A percentile compares a stretch with the other conserved stretches of the same genome.
Conservation (phyloP, 495 filamentous ascomycete species). For the Cercophora sp. region DNA sequence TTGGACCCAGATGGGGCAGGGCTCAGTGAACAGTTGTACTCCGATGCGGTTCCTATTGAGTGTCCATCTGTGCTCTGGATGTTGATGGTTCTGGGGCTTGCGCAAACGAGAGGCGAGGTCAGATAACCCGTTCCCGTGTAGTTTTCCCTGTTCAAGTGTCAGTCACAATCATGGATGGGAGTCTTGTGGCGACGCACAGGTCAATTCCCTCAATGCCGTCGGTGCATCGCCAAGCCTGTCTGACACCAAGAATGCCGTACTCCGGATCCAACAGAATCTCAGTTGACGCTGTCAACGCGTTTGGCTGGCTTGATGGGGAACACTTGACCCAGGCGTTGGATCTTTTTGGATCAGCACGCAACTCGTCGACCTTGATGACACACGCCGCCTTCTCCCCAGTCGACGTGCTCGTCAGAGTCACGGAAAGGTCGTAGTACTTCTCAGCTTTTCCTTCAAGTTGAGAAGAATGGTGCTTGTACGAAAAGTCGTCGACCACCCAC, state of each 20-base stretch:
- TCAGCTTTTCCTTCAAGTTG: background rate
- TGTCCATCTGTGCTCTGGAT: background rate
- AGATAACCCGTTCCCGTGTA: constrained; percentile 21
- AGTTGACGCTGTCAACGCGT: background rate
- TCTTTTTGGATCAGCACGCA: too few species aligned
- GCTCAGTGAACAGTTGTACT: constrained; percentile 16
- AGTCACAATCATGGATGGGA: background rate
- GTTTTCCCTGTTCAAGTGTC: constrained; percentile 2
- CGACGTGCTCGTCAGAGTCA: constrained; percentile 19
- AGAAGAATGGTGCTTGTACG: constrained; percentile 8
- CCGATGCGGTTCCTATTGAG: background rate
- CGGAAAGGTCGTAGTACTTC: constrained; percentile 6
- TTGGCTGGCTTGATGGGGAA: too few species aligned
- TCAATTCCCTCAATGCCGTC: constrained; percentile 17
- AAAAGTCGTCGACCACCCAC: constrained; percentile 18
- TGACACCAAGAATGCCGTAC: constrained; percentile 18
- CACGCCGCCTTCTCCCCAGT: constrained; percentile 12
- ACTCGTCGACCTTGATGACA: constrained; percentile 8
- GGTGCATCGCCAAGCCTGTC: constrained; percentile 21
- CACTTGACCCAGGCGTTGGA: too few species aligned
- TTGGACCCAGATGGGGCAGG: background rate
- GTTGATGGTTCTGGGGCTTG: constrained; percentile 2
- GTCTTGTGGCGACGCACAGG: constrained; percentile 8
- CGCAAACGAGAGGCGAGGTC: constrained; percentile 9
- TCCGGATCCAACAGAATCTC: constrained; percentile 14